Conservation (phyloP, 805 yeast genomes). For the Wickerhamiella brachini region DNA sequence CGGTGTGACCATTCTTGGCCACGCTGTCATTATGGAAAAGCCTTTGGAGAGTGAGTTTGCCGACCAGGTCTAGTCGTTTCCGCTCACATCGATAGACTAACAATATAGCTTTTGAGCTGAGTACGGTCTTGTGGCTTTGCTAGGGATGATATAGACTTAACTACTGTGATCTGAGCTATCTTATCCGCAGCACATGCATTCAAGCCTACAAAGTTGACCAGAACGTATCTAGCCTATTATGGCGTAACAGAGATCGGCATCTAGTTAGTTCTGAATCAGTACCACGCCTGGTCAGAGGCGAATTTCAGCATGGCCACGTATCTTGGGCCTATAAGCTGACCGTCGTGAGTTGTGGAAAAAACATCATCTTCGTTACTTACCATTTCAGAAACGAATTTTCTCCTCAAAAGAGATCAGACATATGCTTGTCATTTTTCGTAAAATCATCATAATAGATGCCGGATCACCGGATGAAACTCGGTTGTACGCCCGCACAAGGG, state of each 20-base stretch:
- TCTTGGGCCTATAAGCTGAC: slow-evolving; percentile 38
- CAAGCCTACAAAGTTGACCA: too few species aligned
- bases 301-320: slow-evolving; percentile 54
- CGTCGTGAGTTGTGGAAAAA: slow-evolving; percentile 53
- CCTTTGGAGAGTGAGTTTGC: slow-evolving; percentile 92
- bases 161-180: too few species aligned
- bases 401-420: slow-evolving; percentile 74
- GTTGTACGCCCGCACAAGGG: background rate
- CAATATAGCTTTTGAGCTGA: background rate
- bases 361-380: slow-evolving; percentile 30
- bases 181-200: too few species aligned
- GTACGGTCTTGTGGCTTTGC: too few species aligned
- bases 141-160: too few species aligned
- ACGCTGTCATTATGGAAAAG: slow-evolving; percentile 85
- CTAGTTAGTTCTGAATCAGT: slow-evolving; percentile 20
- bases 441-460: slow-evolving; percentile 38
- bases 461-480: background rate
- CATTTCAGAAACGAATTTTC: slow-evolving; percentile 44
- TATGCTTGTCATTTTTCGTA: slow-evolving; percentile 85
- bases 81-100: background rate
- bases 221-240: too few species aligned
- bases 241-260: background rate
- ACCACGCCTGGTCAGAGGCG: slow-evolving; percentile 85
- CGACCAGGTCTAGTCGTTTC: slow-evolving; percentile 30
- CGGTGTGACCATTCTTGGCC: slow-evolving; percentile 61